These are phyloP conservation scores for Pseudoscleropodium purum DNA, from an alignment of 225 moss, liverwort and hornwort species.

Conservation along the genomic window DNA sequence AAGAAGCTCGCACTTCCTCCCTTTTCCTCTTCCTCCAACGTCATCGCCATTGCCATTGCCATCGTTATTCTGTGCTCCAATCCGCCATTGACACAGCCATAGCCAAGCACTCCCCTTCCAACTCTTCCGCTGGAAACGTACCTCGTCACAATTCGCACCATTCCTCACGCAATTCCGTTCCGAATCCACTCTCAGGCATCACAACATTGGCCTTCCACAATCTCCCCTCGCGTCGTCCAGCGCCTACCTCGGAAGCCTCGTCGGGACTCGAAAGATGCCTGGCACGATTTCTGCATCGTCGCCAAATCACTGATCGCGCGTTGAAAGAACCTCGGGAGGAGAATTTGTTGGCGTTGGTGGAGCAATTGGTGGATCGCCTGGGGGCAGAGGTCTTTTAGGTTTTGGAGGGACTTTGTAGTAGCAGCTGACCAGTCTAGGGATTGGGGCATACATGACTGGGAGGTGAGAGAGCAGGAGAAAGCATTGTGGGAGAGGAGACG, in stretches of 20 bases:
- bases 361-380: not conserved
- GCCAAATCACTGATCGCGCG: not conserved
- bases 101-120: not conserved
- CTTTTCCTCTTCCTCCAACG: not conserved
- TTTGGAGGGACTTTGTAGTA: not conserved
- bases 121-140: not conserved
- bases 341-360: not conserved
- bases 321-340: not conserved
- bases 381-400: not conserved
- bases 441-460: not conserved
- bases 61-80: not conserved
- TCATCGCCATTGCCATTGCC: not conserved
- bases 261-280: not conserved
- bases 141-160: not conserved
- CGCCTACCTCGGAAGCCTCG: no score
- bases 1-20: not conserved
- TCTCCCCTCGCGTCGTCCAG: not conserved
- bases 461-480: not conserved
- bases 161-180: not conserved
- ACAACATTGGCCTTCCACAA: not conserved
- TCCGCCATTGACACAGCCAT: not conserved
- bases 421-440: conserved; percentile 18
- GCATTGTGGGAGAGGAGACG: not conserved
- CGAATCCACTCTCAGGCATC: not conserved
- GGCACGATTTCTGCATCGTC: not conserved